These are phyloP conservation scores for Mucor indicus DNA, from an alignment of 371 early-diverging fungal genomes.

Conservation along the genomic window DNA sequence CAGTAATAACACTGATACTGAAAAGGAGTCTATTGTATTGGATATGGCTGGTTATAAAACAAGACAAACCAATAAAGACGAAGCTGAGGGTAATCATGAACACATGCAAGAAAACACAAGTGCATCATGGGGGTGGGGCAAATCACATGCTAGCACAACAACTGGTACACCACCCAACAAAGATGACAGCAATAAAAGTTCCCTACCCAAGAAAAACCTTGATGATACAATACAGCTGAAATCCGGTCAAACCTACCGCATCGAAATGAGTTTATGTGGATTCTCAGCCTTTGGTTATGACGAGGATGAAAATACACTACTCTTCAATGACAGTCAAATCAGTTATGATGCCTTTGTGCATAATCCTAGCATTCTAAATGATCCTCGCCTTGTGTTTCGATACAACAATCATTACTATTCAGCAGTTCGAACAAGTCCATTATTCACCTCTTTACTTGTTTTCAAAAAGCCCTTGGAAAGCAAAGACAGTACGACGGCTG, in stretches of 20 bases:
- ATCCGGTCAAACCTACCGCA: constrained; percentile 28
- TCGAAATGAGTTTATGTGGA: constrained; percentile 58
- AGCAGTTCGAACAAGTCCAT: constrained; percentile 35
- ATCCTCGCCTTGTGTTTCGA: constrained; percentile 65
- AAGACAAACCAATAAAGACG: not conserved
- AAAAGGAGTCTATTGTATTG: constrained; percentile 43
- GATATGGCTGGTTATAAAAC: constrained; percentile 64
- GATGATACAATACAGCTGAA: constrained; percentile 15
- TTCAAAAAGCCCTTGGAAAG: constrained; percentile 30
- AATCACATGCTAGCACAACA: not conserved
- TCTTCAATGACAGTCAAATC: constrained; percentile 60
- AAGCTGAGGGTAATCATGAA: not conserved
- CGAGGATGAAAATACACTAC: constrained; percentile 42
- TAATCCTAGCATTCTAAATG: constrained; percentile 62
- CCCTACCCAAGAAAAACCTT: not conserved
- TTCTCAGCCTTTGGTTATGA: constrained; percentile 35
- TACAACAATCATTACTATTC: constrained; percentile 55
- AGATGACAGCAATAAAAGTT: not conserved
- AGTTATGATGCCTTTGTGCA: constrained; percentile 59
- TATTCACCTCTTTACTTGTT: constrained; percentile 52
- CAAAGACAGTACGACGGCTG: not conserved
- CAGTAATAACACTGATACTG: not conserved
- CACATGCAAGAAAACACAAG: not conserved
- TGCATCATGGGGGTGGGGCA: constrained; percentile 2
- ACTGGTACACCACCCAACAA: not conserved